Base-by-base conservation (phyloP, 371 early-diverging fungal genomes). In the Syncephalastrum racemosum region DNA sequence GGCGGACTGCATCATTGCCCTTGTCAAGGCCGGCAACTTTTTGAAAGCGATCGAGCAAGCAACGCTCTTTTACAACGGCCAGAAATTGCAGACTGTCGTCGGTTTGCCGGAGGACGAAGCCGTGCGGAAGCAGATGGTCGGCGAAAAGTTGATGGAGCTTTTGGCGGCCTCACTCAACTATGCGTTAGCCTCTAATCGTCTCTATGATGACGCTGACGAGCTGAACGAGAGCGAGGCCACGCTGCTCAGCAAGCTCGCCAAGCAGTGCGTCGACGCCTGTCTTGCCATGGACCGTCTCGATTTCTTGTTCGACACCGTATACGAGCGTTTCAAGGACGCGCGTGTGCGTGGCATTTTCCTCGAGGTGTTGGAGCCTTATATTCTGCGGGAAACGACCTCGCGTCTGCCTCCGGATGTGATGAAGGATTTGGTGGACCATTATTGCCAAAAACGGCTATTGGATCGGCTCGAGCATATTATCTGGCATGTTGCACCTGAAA, bases 271-370 rank as follows among this genome's bases (percentile, higher is more conserved):
- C 41, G 82, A 87, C 47, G 86, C 86, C 1, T 89, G 89, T 57
- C 66, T 90, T 2, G 77, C 84, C 13, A 88, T 90, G 76, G 64
- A 80, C 5, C 79, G 83, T 18, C 71, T 79, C 10, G 86, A 82
- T 12, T 84, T 90, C 20, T 64, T 93, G n/a, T 89, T 90, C 65
- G 84, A 81, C 39, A 83, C 84, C 0, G 84, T 90, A 0, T 93
- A 85, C 55, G 93, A 92, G 15, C 73, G 75, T 16, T 92, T 87
- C 64, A 63, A 68, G 10, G 89, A 88, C 8, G 73, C 79, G 7
- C 75, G 72, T 23, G 80, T 83, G 2, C 70, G 67, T 25, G 78
- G 78, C 3, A 62, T 83, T 14, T 89, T 90, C 53, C 72, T 92
- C 46, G 85, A 88, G 54, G 79, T 75, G 1, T 63, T 92, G 16